These are phyloP conservation scores for Pelargonium myrrhifolium DNA, from an alignment of 441 rosid species.

Conservation along the genomic window DNA sequence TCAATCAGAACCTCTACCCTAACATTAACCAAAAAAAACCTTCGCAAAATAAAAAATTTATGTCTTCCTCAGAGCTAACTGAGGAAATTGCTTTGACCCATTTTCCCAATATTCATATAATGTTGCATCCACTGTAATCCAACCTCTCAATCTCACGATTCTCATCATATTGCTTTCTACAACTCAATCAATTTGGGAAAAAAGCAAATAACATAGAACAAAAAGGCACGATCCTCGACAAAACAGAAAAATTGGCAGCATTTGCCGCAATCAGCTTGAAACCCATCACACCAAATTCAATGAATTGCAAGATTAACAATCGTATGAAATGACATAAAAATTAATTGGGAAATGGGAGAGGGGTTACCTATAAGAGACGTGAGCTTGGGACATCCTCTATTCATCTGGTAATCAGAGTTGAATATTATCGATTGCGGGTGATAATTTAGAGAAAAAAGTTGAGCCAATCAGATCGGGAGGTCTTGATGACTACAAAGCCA, in stretches of 20 bases:
- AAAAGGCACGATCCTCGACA: too few species aligned
- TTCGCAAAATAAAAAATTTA: not conserved
- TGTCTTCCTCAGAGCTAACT: too few species aligned
- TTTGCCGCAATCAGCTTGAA: too few species aligned
- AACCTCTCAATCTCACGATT: too few species aligned
- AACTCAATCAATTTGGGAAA: not conserved
- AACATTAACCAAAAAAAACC: not conserved
- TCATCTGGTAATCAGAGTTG: constrained; percentile 23
- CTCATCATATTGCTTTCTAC: not conserved
- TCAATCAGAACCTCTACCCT: not conserved
- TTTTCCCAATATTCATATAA: too few species aligned
- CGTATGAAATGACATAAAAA: too few species aligned
- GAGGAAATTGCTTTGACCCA: not conserved
- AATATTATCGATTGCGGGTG: not conserved
- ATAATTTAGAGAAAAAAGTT: not conserved
- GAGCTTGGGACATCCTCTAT: constrained; percentile 47
- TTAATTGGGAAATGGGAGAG: not conserved
- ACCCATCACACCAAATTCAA: not conserved
- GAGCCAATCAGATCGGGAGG: constrained; percentile 12
- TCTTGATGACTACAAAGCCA: not conserved
- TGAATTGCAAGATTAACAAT: too few species aligned
- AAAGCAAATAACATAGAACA: not conserved
- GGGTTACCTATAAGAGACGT: constrained; percentile 40
- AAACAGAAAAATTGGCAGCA: too few species aligned
- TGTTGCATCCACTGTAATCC: too few species aligned